Evolutionary conservation across 2,329 filamentous ascomycete genomes (phyloP), one percentile per base, ranked within the genome.

Genomic region (Ascochyta lentis): DNA sequence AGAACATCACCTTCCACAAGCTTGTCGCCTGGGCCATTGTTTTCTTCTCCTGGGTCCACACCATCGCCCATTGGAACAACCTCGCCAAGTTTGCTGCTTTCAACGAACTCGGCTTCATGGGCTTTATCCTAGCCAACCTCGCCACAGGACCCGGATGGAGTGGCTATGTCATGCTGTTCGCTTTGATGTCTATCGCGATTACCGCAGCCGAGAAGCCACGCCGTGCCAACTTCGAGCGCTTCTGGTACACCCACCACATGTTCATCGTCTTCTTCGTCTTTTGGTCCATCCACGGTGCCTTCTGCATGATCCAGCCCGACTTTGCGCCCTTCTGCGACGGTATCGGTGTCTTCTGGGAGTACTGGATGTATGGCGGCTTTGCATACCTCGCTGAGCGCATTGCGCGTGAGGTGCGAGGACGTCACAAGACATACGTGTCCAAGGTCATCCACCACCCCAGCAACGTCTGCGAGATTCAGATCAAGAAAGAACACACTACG

Each of bases 201-300:
- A 95, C 91, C 0, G 91, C 90, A 8, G 80, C 90, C 13, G 90
- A 94, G 78, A 91, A 90, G 79, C 86, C 87, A 9, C 84, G 90
- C 46, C 86, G 90, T 49, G 88, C 89, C 58, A 93, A 95, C 79
- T 94, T 91, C 74, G 91, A 94, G 76, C 89, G 90, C 24, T 96
- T 95, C 81, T 96, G 91, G 91, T 93, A 92, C 76, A 91, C 89
- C 1, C 91, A 96, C 77, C 91, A 95, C 79, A 84, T 95, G 74
- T 95, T 95, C 74, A 86, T 94, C 76, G 71, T 94, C 61, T 95
- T 95, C 83, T 95, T 95, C 80, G 81, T 94, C 65, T 93, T 95
- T 82, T 95, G 91, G 90, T 88, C 90, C n/a, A 84, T 94, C 68
- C 91, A 96, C 76, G 91, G 91, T 55, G 89, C 89, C 24, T 95